Base-by-base conservation (phyloP, 75 land plant species). In the Pinus tabuliformis region DNA sequence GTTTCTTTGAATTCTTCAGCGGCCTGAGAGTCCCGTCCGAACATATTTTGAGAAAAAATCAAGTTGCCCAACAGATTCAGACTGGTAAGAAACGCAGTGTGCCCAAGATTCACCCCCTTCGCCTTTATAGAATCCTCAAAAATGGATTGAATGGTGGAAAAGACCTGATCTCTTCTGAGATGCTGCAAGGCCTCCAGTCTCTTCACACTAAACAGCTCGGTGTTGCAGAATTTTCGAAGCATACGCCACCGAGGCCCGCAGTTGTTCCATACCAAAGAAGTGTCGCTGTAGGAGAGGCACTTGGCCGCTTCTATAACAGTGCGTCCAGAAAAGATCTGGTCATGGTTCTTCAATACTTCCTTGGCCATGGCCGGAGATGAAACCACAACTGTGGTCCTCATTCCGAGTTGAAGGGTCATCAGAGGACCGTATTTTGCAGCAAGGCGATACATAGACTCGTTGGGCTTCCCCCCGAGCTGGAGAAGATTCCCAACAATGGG, bases 1-100 rank as follows among this genome's bases (percentile, higher is more conserved):
- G 80, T 75, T 80, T 76, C 82, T 73, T 86, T 86, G 58, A 86
- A 80, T 66, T 80, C 88, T 62, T 45, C 70, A n/a, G 85, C 88
- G 22, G 59, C 73, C 39, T 77, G 45, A 61, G 33, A 70, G 22
- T 17, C 54, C 39, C 59, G 18, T 61, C 71, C 79, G 79, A 78
- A 78, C 73, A 78, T 62, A 56, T 17, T 71, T 62, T 78, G 70
- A 62, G 73, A 70, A 73, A 73, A 78, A 3, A 78, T 73, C 61
- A 78, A 52, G 79, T 78, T 71, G 56, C 79, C 72, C 9, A 78
- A 42, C 62, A 78, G 79, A 62, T 78, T 78, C 52, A 54, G 54
- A 12, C 73, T 70, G 26, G 60, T 73, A 14, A 78, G 54, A 52
- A 70, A 78, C 30, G 61, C 72, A 17, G 56, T 49, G 42, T 78